phyloP scores from a whole-genome alignment of 1,139 yeast genomes.

The Candida sojae region DNA sequence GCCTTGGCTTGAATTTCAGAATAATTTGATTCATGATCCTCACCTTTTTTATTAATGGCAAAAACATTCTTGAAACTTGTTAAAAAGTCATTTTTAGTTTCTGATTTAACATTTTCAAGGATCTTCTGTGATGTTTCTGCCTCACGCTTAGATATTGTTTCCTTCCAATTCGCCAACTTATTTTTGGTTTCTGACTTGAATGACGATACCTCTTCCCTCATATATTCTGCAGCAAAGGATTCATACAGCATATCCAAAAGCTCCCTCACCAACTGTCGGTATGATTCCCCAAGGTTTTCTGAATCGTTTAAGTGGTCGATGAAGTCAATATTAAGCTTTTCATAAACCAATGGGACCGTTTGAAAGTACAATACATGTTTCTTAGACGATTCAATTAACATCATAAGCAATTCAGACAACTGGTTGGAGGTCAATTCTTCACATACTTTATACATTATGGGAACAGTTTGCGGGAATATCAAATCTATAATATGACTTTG shows the following conservation, averaged over 20 bases:
- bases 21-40: slow-evolving; percentile 23
- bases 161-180: slow-evolving; percentile 37
- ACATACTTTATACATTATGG: slow-evolving; percentile 51
- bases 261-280: slow-evolving; percentile 32
- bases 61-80: slow-evolving; percentile 66
- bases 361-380: slow-evolving; percentile 26
- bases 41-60: slow-evolving; percentile 33
- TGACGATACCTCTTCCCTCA: slow-evolving; percentile 42
- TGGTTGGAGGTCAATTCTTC: slow-evolving; percentile 49
- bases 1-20: slow-evolving; percentile 48
- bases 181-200: slow-evolving; percentile 29
- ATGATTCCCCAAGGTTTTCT: slow-evolving; percentile 36
- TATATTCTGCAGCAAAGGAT: slow-evolving; percentile 50
- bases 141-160: slow-evolving; percentile 35
- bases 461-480: slow-evolving; percentile 42
- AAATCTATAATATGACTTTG: slow-evolving; percentile 38
- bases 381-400: slow-evolving; percentile 32
- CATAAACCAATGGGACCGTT: slow-evolving; percentile 36
- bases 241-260: slow-evolving; percentile 53
- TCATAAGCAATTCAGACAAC: slow-evolving; percentile 35
- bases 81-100: slow-evolving; percentile 48
- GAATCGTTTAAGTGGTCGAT: slow-evolving; percentile 28
- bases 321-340: slow-evolving; percentile 26
- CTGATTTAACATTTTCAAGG: slow-evolving; percentile 40
- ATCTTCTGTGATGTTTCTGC: slow-evolving; percentile 43